These are phyloP conservation scores for Lentinula guzmanii DNA, from an alignment of 768 basidiomycete species.

Conservation along the genomic window DNA sequence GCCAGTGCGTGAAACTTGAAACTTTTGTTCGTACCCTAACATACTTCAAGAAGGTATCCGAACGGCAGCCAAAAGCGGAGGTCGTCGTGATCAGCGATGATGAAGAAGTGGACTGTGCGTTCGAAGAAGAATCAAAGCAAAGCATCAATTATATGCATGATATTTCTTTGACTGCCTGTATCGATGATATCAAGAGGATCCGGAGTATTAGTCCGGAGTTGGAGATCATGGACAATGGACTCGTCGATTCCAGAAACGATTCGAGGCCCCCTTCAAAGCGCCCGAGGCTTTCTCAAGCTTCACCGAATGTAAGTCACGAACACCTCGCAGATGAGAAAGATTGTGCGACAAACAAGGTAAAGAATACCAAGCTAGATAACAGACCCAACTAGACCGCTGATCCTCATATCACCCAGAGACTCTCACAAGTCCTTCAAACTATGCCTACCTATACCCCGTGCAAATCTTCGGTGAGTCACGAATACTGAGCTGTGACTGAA, in stretches of 20 bases:
- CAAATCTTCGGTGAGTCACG: not conserved
- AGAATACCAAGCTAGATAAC: too few relatives aligned
- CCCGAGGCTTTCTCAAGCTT: not conserved
- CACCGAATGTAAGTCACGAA: not conserved
- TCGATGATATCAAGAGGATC: not conserved
- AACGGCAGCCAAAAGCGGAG: not conserved
- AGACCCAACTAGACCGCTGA: not conserved
- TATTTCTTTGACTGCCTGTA: not conserved
- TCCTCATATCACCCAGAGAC: not conserved
- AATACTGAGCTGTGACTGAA: not conserved
- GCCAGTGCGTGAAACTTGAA: not conserved
- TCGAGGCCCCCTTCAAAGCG: not conserved
- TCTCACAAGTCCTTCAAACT: not conserved
- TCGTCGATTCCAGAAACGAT: not conserved
- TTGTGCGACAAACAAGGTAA: not conserved
- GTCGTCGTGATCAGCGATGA: not conserved
- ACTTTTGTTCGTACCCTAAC: not conserved
- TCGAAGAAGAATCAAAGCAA: not conserved
- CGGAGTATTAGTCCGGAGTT: not conserved
- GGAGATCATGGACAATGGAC: not conserved
- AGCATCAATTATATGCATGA: not conserved
- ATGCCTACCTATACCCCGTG: not conserved
- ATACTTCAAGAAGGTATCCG: not conserved
- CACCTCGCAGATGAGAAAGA: not conserved
- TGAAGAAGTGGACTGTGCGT: not conserved